Evolutionary conservation across 306 rosid species (phyloP), one percentile per base, ranked within the genome.

Genomic region (Trifolium repens): DNA sequence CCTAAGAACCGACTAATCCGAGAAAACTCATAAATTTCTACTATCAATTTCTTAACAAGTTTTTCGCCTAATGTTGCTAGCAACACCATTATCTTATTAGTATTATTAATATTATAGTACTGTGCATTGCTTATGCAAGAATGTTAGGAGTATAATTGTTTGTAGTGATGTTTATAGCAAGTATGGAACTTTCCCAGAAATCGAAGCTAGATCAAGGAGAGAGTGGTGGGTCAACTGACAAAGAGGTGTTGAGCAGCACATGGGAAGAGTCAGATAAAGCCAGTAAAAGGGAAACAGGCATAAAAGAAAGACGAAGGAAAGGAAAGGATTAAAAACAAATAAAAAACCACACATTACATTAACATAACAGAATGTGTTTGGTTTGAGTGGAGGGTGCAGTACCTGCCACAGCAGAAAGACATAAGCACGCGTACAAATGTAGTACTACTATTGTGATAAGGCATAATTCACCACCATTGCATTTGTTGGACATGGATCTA

Each of bases 221-320:
- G 76, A n/a, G 72, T 37, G 76, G 72, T 87, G 92, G 91, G 88
- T 72, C 86, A 80, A 43, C 3, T 67, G 71, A 43, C 72, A 63
- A 50, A 74, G 82, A 46, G 81, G 46, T 63, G 69, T 77, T 55
- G 92, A 82, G 84, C 87, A 81, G 79, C 97, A 91, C 98, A 91
- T 90, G 97, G 83, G 81, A 73, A 42, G 64, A 85, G 93, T 88
- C 93, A 86, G 96, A 83, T 73, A 87, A 86, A 86, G 93, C 74
- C 68, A 54, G 44, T 2, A 82, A 62, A 73, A 54, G 32, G 50
- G 30, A 55, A 50, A 67, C 69, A 72, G 40, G 40, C 46, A 40
- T 11, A 54, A 43, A 11, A 35, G 19, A 54, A 24, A 14, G 34
- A 50, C 0, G 60, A 67, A 11, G 16, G 50, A 11, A 52, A 15